phyloP scores from a whole-genome alignment of 2,329 filamentous ascomycete genomes.

The Colletotrichum lentis region DNA sequence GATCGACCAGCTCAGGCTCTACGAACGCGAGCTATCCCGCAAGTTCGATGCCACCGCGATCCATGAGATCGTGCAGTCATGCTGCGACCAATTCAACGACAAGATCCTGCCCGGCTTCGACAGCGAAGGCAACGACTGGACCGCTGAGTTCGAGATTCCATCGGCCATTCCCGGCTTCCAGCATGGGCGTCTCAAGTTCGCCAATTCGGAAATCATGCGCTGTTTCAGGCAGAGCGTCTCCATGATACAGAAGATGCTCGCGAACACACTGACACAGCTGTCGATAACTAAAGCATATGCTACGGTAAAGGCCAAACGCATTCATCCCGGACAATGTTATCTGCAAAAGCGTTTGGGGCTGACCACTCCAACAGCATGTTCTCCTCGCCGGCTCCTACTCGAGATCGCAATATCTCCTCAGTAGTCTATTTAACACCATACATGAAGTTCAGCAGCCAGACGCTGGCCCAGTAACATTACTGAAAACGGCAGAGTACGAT shows the following conservation, averaged over 20 bases:
- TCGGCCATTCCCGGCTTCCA: not conserved
- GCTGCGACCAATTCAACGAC: constrained; percentile 3
- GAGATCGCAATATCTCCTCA: constrained; percentile 2
- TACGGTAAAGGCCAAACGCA: not conserved
- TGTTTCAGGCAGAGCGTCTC: constrained; percentile 10
- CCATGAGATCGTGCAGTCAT: not conserved
- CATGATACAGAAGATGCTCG: constrained; percentile 2
- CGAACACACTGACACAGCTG: not conserved
- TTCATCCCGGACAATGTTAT: not conserved
- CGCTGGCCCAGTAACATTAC: not conserved
- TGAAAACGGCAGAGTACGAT: not conserved
- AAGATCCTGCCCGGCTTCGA: constrained; percentile 9
- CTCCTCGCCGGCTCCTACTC: constrained; percentile 3
- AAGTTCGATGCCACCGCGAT: not conserved
- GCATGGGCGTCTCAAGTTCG: constrained; percentile 12
- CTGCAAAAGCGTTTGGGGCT: too few relatives aligned
- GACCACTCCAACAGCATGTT: constrained; percentile 1
- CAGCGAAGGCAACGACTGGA: constrained; percentile 6
- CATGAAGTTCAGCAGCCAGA: not conserved
- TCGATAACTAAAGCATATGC: not conserved
- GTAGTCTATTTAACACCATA: not conserved
- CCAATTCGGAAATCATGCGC: constrained; percentile 2
- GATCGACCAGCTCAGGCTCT: not conserved
- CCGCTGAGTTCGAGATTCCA: constrained; percentile 10
- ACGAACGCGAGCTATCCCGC: constrained; percentile 2